Conservation (phyloP, 495 filamentous ascomycete species). For the Penicillium simplicissimum region DNA sequence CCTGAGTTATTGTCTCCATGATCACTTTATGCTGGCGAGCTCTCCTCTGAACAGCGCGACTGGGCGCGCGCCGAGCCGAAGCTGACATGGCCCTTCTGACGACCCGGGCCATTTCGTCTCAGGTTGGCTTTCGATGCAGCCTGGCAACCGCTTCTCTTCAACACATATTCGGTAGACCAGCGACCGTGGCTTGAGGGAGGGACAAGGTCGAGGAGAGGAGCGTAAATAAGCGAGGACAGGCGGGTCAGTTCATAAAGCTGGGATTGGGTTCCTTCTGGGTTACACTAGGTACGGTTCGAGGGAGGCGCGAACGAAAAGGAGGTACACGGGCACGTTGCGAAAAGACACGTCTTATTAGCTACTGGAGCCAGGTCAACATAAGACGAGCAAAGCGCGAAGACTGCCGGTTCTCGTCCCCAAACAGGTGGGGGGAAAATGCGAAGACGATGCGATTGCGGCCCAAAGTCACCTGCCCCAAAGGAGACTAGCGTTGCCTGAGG, state of each 20-base stretch:
- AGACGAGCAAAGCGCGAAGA: not conserved
- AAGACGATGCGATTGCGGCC: conserved; percentile 29
- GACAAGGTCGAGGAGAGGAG: conserved; percentile 1
- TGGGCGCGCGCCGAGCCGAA: conserved; percentile 35
- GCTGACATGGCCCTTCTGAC: conserved; percentile 37
- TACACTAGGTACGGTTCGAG: not conserved
- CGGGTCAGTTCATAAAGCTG: conserved; percentile 14
- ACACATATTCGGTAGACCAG: conserved; percentile 11
- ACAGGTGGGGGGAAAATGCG: conserved; percentile 6
- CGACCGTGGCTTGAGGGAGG: not conserved
- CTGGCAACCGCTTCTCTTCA: conserved; percentile 14
- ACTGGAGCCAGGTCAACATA: conserved; percentile 3
- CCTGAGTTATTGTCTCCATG: conserved; percentile 56
- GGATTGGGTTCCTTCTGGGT: not conserved
- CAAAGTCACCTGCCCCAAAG: conserved; percentile 29
- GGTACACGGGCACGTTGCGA: conserved; percentile 1
- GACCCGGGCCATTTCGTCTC: conserved; percentile 41
- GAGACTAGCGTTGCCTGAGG: conserved; percentile 28
- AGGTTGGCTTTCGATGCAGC: conserved; percentile 22
- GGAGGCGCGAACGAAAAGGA: not conserved
- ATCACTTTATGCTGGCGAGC: conserved; percentile 59
- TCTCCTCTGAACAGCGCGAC: conserved; percentile 33
- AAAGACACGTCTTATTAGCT: conserved; percentile 4
- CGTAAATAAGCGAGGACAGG: conserved; percentile 1
- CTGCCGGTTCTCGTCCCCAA: conserved; percentile 3